Evolutionary conservation across 2,329 filamentous ascomycete genomes (phyloP), one percentile per base, ranked within the genome.

Genomic region (Arthrobotrys sphaeroides): DNA sequence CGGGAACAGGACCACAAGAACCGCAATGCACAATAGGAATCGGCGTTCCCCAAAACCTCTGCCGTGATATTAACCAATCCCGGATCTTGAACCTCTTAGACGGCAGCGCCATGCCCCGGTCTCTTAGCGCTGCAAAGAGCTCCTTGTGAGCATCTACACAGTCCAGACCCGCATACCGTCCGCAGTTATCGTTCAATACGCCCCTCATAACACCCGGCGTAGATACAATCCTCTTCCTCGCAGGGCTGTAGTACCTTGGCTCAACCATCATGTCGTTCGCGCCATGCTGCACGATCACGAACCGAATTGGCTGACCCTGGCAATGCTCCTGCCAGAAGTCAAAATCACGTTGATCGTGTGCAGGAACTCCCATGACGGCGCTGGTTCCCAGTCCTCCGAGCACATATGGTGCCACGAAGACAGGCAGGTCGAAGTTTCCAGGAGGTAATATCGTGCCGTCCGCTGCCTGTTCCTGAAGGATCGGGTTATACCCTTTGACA

Each of bases 31-130:
- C 85, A 62, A 97, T 93, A 16, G 93, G 93, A 62, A 97, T 96
- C 0, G 93, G 93, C 0, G 93, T 88, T 12, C 93, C 93, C 93
- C 93, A 97, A 81, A 96, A 96, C 77, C 93, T 86, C 82, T 97
- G 93, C n/a, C 93, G 89, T 81, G 92, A 96, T 79, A 97, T 90
- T 67, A 97, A 84, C 93, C 93, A 97, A 82, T 97, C 93, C 73
- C 92, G 86, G 24, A 97, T 85, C 60, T 91, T 89, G 92, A 92
- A 96, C 36, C 77, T 61, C 91, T 73, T 91, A 88, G 6, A 65
- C 18, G 64, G 64, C 47, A 57, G 38, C 6, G 57, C 60, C 57
- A 69, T 65, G 12, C 49, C 42, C 28, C 61, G 24, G 31, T 82
- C 81, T 22, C 47, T 68, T 22, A 73, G 24, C 1, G 28, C 38